These are phyloP conservation scores for Pseudocercospora musae DNA, from an alignment of 2,329 filamentous ascomycete genomes.

Conservation along the genomic window DNA sequence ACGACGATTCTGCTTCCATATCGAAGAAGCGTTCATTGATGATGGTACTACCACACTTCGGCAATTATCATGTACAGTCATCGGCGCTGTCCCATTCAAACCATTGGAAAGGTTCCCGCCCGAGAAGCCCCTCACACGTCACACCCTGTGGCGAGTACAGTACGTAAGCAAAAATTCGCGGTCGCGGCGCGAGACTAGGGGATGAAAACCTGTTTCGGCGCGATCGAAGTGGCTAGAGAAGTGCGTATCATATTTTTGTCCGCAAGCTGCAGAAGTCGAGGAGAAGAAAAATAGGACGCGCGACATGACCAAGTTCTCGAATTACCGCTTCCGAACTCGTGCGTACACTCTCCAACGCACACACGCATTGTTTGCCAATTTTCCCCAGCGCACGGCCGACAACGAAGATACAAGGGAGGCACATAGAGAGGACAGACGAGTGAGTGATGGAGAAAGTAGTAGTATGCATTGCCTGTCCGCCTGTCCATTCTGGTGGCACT, in stretches of 20 bases:
- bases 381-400: too few species aligned
- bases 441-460: too few species aligned
- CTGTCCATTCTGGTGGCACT: not conserved
- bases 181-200: not conserved
- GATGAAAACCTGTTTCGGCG: conserved; percentile 8
- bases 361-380: too few species aligned
- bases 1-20: not conserved
- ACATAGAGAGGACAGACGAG: too few species aligned
- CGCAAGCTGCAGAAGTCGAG: conserved; percentile 1
- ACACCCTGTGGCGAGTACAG: not conserved
- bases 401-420: too few species aligned
- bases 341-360: too few species aligned
- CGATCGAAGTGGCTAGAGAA: conserved; percentile 1
- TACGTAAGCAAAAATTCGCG: too few species aligned
- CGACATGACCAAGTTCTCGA: too few species aligned
- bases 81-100: not conserved
- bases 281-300: not conserved
- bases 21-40: not conserved
- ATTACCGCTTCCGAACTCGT: too few species aligned
- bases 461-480: not conserved
- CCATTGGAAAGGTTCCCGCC: not conserved
- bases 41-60: not conserved
- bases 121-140: not conserved
- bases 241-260: conserved; percentile 5
- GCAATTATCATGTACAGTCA: not conserved